These are phyloP conservation scores for Pseudogymnoascus sp. DNA, from an alignment of 2,329 filamentous ascomycete genomes.

Conservation along the genomic window DNA sequence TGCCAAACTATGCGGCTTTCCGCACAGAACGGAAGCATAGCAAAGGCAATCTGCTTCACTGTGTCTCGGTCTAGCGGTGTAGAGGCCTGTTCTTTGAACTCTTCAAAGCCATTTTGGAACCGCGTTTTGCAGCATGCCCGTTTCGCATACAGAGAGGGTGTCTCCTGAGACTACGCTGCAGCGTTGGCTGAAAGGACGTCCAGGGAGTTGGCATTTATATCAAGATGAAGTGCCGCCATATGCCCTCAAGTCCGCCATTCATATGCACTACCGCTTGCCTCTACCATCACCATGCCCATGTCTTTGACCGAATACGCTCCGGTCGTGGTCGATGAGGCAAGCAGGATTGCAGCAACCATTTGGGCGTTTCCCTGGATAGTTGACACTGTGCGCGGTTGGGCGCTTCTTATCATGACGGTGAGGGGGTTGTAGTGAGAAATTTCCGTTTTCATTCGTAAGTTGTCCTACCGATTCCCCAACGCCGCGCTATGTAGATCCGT, in stretches of 20 bases:
- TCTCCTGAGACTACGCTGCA: neutral
- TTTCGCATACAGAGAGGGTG: neutral
- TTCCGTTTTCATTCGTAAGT: slow-evolving; percentile 9
- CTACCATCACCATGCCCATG: slow-evolving; percentile 1
- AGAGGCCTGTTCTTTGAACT: neutral
- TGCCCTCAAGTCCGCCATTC: neutral
- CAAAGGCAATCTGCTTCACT: neutral
- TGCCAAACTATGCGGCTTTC: neutral
- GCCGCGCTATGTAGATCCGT: slow-evolving; percentile 27
- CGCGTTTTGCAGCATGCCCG: neutral
- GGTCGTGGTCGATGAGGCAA: slow-evolving; percentile 13
- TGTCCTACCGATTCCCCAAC: slow-evolving; percentile 23
- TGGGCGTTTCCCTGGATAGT: slow-evolving; percentile 18
- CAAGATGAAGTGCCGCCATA: neutral
- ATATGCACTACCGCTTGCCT: neutral
- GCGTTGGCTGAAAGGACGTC: neutral
- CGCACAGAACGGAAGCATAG: neutral
- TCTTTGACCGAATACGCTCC: neutral
- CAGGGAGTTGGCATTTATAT: neutral
- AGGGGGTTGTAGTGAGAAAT: slow-evolving; percentile 10
- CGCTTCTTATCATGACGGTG: slow-evolving; percentile 10
- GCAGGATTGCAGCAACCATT: slow-evolving; percentile 13
- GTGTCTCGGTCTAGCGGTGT: neutral
- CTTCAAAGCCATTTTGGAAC: neutral
- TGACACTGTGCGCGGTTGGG: slow-evolving; percentile 13